These are phyloP conservation scores for Vigna trinervia DNA, from an alignment of 306 rosid species.

Conservation along the genomic window DNA sequence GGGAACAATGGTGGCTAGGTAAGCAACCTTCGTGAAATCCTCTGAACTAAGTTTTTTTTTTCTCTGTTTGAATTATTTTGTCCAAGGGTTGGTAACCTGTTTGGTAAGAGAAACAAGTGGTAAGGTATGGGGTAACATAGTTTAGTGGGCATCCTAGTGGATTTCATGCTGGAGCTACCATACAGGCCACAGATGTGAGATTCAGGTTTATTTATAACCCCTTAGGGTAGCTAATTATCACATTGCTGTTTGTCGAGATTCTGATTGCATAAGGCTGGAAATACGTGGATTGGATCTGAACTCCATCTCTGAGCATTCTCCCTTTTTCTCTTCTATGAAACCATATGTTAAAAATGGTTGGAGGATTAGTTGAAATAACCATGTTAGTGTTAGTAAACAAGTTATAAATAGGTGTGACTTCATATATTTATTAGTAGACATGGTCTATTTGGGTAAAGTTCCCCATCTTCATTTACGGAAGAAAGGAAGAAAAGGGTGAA, in stretches of 20 bases:
- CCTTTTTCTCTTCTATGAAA: constrained; percentile 11
- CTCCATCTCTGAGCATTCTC: constrained; percentile 33
- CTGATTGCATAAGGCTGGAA: constrained; percentile 15
- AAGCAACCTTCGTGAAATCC: constrained; percentile 44
- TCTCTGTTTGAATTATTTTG: constrained; percentile 5
- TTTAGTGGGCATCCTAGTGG: constrained; percentile 2
- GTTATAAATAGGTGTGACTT: constrained; percentile 6
- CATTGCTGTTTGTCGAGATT: constrained; percentile 32
- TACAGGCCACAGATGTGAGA: constrained; percentile 20
- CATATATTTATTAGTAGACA: not conserved
- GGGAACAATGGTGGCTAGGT: constrained; percentile 99
- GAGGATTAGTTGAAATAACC: constrained; percentile 26
- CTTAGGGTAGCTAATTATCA: constrained; percentile 14
- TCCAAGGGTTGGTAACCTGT: constrained; percentile 6
- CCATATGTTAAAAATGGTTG: constrained; percentile 16
- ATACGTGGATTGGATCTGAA: constrained; percentile 34
- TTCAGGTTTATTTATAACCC: not conserved
- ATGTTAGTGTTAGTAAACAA: constrained; percentile 18
- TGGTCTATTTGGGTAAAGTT: too few species aligned
- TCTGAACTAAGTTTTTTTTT: constrained; percentile 30
- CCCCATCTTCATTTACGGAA: too few species aligned
- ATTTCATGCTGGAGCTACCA: constrained; percentile 17
- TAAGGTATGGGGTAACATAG: constrained; percentile 24
- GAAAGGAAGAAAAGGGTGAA: too few species aligned
- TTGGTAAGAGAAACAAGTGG: constrained; percentile 21